Base-by-base conservation (phyloP, 306 rosid species). In the Prosopis cineraria region DNA sequence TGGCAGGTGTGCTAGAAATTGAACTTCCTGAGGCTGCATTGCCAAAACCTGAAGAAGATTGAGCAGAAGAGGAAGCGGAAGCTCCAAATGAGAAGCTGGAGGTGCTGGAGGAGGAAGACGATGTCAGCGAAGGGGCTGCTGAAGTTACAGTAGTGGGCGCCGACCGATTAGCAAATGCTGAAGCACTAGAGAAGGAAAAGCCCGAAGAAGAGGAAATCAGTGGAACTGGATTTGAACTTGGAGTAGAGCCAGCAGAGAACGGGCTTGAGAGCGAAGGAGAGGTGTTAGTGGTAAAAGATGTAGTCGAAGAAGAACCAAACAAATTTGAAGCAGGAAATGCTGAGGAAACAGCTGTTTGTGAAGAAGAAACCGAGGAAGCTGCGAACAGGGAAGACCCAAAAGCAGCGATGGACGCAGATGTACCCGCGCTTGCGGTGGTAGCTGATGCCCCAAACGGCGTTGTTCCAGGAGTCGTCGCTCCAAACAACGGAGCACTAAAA, bases 11-110 rank as follows among this genome's bases (percentile, higher is more conserved):
- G 72, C 68, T 16, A 3, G 92, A 72, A 53, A 41, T 45, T 0
- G 87, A 3, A 5, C 85, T 62, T 0, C 85, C 72, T 7, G 92
- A 79, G 70, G 94, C 77, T 12, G 82, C 88, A 83, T 82, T 84
- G 56, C 48, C 10, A 82, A 88, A 77, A 27, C 80, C 81, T 10
- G 87, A 72, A n/a, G 93, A 78, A 62, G 89, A 72, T 76, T 87
- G 91, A 73, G 91, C 79, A 41, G 88, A 80, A 24, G 87, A 77
- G 68, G 90, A 85, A 66, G 87, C 24, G 2, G 89, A 50, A 10
- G 82, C 37, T 71, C 83, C 90, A 8, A 93, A 82, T 33, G 90
- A 87, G 81, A 91, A 80, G 40, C 86, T 79, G 33, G 88, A 64
- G 11, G 87, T 29, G 79, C 72, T 58, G 53, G 85, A 60, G 24